These are phyloP conservation scores for Botrytis galanthina DNA, from an alignment of 2,329 filamentous ascomycete genomes.

Conservation along the genomic window DNA sequence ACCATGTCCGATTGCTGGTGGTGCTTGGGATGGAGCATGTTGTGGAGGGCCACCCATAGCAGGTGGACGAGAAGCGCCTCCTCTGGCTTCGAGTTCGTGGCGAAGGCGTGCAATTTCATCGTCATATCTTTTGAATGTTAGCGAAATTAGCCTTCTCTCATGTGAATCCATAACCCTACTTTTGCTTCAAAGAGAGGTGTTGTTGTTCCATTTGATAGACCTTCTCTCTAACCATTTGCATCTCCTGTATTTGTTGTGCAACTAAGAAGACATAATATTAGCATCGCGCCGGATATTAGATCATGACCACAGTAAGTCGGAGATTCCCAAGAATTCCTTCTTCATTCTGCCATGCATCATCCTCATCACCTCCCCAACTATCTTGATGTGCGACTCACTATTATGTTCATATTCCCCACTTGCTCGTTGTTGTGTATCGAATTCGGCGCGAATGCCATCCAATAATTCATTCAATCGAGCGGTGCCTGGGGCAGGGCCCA, in stretches of 20 bases:
- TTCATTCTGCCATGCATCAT: not conserved
- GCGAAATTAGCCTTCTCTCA: constrained; percentile 11
- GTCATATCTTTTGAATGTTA: constrained; percentile 68
- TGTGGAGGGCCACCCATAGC: constrained; percentile 71
- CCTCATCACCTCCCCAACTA: not conserved
- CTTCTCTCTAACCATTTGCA: constrained; percentile 90
- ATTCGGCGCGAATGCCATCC: constrained; percentile 86
- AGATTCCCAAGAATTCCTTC: not conserved
- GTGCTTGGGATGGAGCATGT: constrained; percentile 78
- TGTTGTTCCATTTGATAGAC: constrained; percentile 90
- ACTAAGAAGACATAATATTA: constrained; percentile 52
- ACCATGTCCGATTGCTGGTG: constrained; percentile 81
- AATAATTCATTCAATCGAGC: constrained; percentile 83
- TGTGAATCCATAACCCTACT: constrained; percentile 57
- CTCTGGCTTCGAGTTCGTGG: constrained; percentile 77
- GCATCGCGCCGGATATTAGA: constrained; percentile 4
- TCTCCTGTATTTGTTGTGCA: constrained; percentile 86
- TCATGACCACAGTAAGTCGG: not conserved
- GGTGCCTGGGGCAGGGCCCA: constrained; percentile 66
- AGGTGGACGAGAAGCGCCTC: constrained; percentile 61
- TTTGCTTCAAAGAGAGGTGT: constrained; percentile 83
- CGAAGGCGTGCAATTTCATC: constrained; percentile 83
- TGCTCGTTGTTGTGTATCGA: constrained; percentile 78
- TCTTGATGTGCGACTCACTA: constrained; percentile 59
- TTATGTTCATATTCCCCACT: constrained; percentile 89